Percentiles rank a stretch among this genome's conserved stretches.
phyloP scores from a whole-genome alignment of 164 flowering plant genomes.

The Nymphaea thermarum region DNA sequence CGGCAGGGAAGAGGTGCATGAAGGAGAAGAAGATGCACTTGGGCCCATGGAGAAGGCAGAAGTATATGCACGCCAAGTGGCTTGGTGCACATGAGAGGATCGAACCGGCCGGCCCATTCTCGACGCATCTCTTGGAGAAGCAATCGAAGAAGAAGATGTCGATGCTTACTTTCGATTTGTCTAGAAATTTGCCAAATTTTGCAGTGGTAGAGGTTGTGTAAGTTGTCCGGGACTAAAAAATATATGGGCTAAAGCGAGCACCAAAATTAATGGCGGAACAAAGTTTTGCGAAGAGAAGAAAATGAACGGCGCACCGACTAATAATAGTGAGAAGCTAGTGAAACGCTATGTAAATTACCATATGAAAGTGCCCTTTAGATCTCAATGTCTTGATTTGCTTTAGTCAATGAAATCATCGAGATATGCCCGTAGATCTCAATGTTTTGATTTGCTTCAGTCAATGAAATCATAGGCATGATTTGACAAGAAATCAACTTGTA shows the following conservation, averaged over 20 bases:
- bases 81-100: slow-evolving; percentile 28
- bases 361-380: no score
- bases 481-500: no score
- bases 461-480: no score
- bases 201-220: not conserved
- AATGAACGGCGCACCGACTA: no score
- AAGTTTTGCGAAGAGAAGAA: no score
- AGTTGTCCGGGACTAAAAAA: not conserved
- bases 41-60: slow-evolving; percentile 89
- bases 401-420: no score
- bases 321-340: no score
- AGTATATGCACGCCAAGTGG: slow-evolving; percentile 92
- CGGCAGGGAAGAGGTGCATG: slow-evolving; percentile 76
- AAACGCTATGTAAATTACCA: no score
- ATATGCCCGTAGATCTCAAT: no score
- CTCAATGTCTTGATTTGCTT: no score
- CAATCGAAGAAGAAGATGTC: slow-evolving; percentile 30
- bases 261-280: not conserved
- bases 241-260: not conserved
- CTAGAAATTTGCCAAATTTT: not conserved
- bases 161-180: slow-evolving; percentile 39
- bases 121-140: slow-evolving; percentile 3
- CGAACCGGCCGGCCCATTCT: not conserved
- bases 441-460: no score
- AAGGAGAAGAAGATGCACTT: slow-evolving; percentile 86